These are phyloP conservation scores for Phialophora verrucosa DNA, from an alignment of 2,329 filamentous ascomycete species.

Conservation along the genomic window DNA sequence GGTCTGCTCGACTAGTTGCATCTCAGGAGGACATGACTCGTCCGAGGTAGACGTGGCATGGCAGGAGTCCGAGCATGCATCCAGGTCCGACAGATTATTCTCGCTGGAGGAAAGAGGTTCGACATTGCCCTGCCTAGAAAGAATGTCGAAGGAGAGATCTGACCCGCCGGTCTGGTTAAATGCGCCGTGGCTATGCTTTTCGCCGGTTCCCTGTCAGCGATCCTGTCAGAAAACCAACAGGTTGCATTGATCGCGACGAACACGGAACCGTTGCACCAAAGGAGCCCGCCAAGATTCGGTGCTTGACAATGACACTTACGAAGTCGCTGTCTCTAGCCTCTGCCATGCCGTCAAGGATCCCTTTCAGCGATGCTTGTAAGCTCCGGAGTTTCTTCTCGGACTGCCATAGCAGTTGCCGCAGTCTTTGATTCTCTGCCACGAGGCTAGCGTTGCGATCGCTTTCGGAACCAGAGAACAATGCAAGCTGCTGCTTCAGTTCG, in stretches of 20 bases:
- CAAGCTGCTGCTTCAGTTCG: conserved; percentile 26
- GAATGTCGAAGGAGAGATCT: neutral
- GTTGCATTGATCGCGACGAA: neutral
- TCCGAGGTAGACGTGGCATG: neutral
- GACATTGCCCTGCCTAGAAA: neutral
- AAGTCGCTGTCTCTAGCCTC: conserved; percentile 13
- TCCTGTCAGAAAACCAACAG: neutral
- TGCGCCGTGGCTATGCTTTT: neutral
- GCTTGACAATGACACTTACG: neutral
- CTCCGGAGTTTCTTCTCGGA: conserved; percentile 28
- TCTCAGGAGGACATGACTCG: neutral
- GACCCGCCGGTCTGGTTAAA: neutral
- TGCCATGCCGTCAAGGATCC: conserved; percentile 19
- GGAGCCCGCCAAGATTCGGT: neutral
- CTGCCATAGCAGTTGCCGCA: conserved; percentile 23
- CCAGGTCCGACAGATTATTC: neutral
- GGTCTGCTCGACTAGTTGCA: neutral
- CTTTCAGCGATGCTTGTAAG: conserved; percentile 25
- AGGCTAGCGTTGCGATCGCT: conserved; percentile 25
- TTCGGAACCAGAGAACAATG: conserved; percentile 25
- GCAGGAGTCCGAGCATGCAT: neutral
- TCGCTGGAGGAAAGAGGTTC: neutral
- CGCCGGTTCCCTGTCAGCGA: neutral
- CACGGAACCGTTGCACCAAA: neutral
- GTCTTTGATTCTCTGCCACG: conserved; percentile 20